These are phyloP conservation scores for Nectriaceae sp. DNA, from an alignment of 2,329 filamentous ascomycete genomes.

Conservation along the genomic window DNA sequence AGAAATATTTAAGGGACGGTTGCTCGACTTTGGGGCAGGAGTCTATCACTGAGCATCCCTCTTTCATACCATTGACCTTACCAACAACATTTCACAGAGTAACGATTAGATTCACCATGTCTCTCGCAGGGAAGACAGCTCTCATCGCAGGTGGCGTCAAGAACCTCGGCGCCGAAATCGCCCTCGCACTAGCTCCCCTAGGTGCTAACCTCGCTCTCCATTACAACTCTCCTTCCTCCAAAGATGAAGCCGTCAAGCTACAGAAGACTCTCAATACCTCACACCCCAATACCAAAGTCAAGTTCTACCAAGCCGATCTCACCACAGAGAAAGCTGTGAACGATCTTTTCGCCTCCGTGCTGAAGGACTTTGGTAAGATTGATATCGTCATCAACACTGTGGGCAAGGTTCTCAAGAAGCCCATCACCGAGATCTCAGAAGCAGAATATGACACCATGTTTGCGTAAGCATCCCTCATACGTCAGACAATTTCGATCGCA, in stretches of 20 bases:
- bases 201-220: slow-evolving; percentile 62
- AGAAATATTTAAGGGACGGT: too few species aligned
- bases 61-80: too few species aligned
- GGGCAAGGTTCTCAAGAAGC: slow-evolving; percentile 51
- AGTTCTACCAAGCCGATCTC: slow-evolving; percentile 45
- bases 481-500: too few species aligned
- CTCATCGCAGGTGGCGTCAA: slow-evolving; percentile 59
- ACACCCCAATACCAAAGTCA: slow-evolving; percentile 34
- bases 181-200: slow-evolving; percentile 55
- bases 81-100: too few species aligned
- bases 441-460: slow-evolving; percentile 50
- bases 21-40: too few species aligned
- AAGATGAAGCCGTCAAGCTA: slow-evolving; percentile 38
- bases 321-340: slow-evolving; percentile 41
- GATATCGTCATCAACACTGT: slow-evolving; percentile 54
- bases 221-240: slow-evolving; percentile 47
- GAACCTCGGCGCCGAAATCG: slow-evolving; percentile 62
- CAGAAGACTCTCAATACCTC: slow-evolving; percentile 37
- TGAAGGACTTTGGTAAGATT: slow-evolving; percentile 45
- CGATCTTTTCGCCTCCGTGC: slow-evolving; percentile 40
- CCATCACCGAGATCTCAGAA: slow-evolving; percentile 44
- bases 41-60: too few species aligned
- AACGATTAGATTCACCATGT: too few species aligned
- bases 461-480: slow-evolving; percentile 39
- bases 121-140: slow-evolving; percentile 42